Percentiles rank a stretch among this genome's conserved stretches.
phyloP scores from a whole-genome alignment of 176 grass and related monocot species.

The Bolboschoenus planiculmis region DNA sequence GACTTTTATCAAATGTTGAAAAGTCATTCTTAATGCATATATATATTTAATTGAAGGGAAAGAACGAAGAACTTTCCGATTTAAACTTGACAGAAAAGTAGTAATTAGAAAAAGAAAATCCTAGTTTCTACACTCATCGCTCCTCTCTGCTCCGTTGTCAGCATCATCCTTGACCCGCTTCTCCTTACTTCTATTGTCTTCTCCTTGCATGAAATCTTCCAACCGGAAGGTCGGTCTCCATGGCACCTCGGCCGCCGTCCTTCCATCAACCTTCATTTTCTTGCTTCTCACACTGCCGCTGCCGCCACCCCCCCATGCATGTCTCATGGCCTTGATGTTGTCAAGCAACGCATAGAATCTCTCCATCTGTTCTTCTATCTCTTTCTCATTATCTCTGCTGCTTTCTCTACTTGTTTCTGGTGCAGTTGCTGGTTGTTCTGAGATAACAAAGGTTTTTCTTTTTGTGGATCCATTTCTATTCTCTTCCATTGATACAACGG shows the following conservation, averaged over 20 bases:
- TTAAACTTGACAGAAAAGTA: background rate
- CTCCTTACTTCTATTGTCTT: background rate
- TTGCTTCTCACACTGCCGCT: background rate
- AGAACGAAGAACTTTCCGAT: background rate
- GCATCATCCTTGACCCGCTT: background rate
- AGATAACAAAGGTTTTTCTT: background rate
- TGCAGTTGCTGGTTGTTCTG: background rate
- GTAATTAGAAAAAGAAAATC: background rate
- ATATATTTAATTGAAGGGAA: background rate
- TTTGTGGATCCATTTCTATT: background rate
- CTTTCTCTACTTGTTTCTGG: background rate
- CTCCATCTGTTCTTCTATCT: conserved; percentile 9
- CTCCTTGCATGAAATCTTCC: conserved; percentile 19
- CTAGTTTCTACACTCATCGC: conserved; percentile 1
- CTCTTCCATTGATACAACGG: background rate
- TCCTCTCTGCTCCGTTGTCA: background rate
- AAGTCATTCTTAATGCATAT: background rate
- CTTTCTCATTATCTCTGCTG: background rate
- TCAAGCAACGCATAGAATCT: background rate
- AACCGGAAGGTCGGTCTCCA: conserved; percentile 7
- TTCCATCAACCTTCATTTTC: background rate
- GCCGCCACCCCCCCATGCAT: background rate
- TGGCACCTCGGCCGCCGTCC: background rate
- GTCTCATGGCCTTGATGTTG: conserved; percentile 3
- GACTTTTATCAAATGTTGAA: background rate